Evolutionary conservation across 345 rosid genomes (phyloP).

Genomic region (Noccaea bulbosa): DNA sequence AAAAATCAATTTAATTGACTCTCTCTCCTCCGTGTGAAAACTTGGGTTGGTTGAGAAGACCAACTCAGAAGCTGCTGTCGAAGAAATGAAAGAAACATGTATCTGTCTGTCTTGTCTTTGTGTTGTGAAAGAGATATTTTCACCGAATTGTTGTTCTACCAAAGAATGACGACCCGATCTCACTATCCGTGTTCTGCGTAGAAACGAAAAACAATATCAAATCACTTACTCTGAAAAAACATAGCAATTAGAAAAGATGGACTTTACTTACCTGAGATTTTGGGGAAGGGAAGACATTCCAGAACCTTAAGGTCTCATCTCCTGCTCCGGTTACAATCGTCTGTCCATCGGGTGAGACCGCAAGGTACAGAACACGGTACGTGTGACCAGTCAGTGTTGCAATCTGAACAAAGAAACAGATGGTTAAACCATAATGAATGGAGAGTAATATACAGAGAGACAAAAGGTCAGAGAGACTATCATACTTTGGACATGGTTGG

Average conservation of each 20-base stretch:
- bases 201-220: not conserved
- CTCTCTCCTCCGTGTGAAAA: slow-evolving; percentile 27
- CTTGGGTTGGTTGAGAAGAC: slow-evolving; percentile 43
- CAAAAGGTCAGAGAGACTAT: not conserved
- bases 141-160: slow-evolving; percentile 59
- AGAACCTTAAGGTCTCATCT: slow-evolving; percentile 94
- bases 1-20: slow-evolving; percentile 24
- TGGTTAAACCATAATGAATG: not conserved
- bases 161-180: slow-evolving; percentile 79
- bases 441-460: not conserved
- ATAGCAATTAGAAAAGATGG: not conserved
- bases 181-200: slow-evolving; percentile 77
- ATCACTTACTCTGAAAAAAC: not conserved
- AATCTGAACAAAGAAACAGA: slow-evolving; percentile 59
- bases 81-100: slow-evolving; percentile 34
- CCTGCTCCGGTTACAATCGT: slow-evolving; percentile 99
- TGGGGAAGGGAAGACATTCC: slow-evolving; percentile 97
- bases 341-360: slow-evolving; percentile 99
- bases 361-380: slow-evolving; percentile 92
- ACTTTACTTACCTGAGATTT: slow-evolving; percentile 71
- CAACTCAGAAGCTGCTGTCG: slow-evolving; percentile 37
- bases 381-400: slow-evolving; percentile 97
- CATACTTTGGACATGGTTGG: slow-evolving; percentile 95
- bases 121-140: slow-evolving; percentile 9
- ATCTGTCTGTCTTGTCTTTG: slow-evolving; percentile 5